A percentile compares a stretch with the other conserved stretches of the same genome.
These are phyloP conservation scores for Ophiostoma quercus DNA, from an alignment of 2,329 filamentous ascomycete species.

Conservation along the genomic window DNA sequence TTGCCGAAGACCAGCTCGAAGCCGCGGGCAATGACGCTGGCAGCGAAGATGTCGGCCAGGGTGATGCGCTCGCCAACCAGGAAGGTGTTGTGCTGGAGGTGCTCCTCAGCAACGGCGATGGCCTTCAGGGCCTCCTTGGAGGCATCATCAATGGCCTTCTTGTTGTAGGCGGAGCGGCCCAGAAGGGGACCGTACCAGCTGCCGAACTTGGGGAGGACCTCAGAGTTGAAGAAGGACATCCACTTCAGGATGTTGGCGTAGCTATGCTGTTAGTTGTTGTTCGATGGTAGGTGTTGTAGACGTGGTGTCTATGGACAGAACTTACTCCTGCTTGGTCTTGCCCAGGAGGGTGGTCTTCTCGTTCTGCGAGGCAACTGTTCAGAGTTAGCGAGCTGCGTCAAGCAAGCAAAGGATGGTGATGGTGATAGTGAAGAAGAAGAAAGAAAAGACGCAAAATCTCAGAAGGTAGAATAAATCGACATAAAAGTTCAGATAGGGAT, in stretches of 20 bases:
- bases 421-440: conserved; percentile 31
- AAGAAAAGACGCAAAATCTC: conserved; percentile 43
- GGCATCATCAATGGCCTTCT: conserved; percentile 86
- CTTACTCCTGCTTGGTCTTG: conserved; percentile 99
- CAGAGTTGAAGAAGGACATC: conserved; percentile 94
- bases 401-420: conserved; percentile 29
- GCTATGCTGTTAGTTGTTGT: conserved; percentile 36
- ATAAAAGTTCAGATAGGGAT: conserved; percentile 94
- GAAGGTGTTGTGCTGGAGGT: conserved; percentile 90
- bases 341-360: conserved; percentile 99
- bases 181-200: conserved; percentile 82
- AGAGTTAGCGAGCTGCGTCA: conserved; percentile 27
- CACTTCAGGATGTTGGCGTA: conserved; percentile 97
- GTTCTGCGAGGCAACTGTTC: conserved; percentile 92
- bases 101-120: conserved; percentile 70
- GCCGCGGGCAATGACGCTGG: conserved; percentile 73
- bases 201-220: conserved; percentile 69
- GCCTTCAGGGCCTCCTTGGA: conserved; percentile 64
- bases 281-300: neutral
- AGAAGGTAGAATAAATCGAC: conserved; percentile 91
- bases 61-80: conserved; percentile 97
- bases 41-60: conserved; percentile 85
- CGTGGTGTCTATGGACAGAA: conserved; percentile 22
- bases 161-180: conserved; percentile 86
- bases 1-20: conserved; percentile 95